Base-by-base conservation (phyloP, 2,329 filamentous ascomycete species). In the Fusarium dimerum region DNA sequence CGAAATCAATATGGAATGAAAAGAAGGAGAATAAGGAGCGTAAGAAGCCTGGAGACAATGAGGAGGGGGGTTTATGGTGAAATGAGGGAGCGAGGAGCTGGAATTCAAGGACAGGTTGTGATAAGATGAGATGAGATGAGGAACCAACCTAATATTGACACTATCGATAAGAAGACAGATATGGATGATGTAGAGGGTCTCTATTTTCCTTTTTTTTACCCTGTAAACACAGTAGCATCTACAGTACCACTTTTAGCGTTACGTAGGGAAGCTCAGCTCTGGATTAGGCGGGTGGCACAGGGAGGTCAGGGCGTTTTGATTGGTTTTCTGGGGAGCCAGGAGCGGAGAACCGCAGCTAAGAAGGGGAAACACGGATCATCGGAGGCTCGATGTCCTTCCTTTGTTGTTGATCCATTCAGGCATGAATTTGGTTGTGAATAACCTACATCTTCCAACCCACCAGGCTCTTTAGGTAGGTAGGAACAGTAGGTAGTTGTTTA, bases 341-440 rank as follows among this genome's bases (percentile, higher is more conserved):
- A 58, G 55, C 16, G 55, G 55, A 51, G 46, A 51, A 34, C 50
- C 40, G 47, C 42, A 52, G 51, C 45, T 52, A 49, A 48, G 29
- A 26, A 49, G 20, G 32, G 17, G 45, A 45, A 15, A 15, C 9
- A 36, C 13, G 32, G 32, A 36, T 36, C 32, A 36, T 36, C 32
- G 32, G 32, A 36, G 13, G 10, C 10, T 36, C 11, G 13, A 11
- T 11, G 4, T 36, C 13, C 13, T 36, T 6, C 13, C 32, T 36
- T 36, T 36, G 10, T 36, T 36, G 10, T 36, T 15, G 20, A 26
- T 36, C 32, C 13, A 36, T 36, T 36, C 11, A 11, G 32, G 10
- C 32, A 36, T 26, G 20, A 26, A 26, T 26, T 26, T 26, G 7
- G 20, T 26, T 26, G 20, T 26, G 20, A 26, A 26, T 26, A n/a